Base-by-base conservation (phyloP, 2,329 filamentous ascomycete species). In the Hirsutella rhossiliensis region DNA sequence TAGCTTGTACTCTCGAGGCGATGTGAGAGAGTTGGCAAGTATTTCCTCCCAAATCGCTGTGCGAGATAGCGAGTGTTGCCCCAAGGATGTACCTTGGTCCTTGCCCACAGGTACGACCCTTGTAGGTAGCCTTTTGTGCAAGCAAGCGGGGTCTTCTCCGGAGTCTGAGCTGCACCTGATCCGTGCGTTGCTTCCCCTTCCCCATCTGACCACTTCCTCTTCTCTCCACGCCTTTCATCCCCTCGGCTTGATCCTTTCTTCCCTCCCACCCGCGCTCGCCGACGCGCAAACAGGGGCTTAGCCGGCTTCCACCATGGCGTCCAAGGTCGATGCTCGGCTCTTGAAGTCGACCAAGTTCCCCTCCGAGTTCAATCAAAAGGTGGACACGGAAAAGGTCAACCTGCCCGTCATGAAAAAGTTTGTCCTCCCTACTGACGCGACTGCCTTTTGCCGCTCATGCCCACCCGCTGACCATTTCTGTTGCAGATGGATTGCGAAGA, bases 391-490 rank as follows among this genome's bases (percentile, higher is more conserved):
- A 54, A 97, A 97, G 69, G 88, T 98, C 64, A 96, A 98, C 61
- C 73, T 95, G 42, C 87, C 94, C 63, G 86, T 98, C 45, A 94
- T 98, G 80, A 96, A 96, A 75, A 94, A 92, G 86, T 94, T 61
- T 58, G 81, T 46, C 34, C 18, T 40, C 39, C 13, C 31, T 37
- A 17, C 28, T 38, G 19, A 23, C 32, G 34, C 31, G 6, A 18
- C 18, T 30, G 13, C 11, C 39, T 27, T 32, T 36, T 11, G 12
- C 34, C 37, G n/a, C n/a, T n/a, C n/a, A n/a, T 44, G 46, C 51
- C 57, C 41, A 53, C 48, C 8, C 43, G 34, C 42, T 45, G 38
- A 39, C 29, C 43, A 11, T 47, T n/a, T 31, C 45, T 41, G 23
- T 37, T 45, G 30, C 53, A 96, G 88, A 71, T 98, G 92, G 92